These are phyloP conservation scores for Nyssa sinensis DNA, from an alignment of 148 eudicot genomes.

Conservation along the genomic window DNA sequence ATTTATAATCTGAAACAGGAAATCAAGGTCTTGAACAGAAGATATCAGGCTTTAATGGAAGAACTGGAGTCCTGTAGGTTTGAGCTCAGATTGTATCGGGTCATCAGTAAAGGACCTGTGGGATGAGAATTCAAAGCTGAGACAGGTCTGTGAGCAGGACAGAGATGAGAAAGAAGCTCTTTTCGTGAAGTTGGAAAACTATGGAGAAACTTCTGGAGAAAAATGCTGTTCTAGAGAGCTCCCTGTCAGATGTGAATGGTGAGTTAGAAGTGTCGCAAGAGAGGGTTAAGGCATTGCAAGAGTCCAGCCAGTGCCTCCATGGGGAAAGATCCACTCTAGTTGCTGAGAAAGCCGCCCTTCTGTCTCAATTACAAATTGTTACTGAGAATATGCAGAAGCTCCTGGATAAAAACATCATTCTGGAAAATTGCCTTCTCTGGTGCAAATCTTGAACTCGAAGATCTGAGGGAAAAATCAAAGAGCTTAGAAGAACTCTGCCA, in stretches of 20 bases:
- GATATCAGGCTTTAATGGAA: constrained; percentile 53
- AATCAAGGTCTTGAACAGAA: constrained; percentile 49
- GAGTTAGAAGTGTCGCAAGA: constrained; percentile 57
- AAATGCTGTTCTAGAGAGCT: constrained; percentile 41
- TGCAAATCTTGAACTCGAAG: constrained; percentile 76
- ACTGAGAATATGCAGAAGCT: constrained; percentile 79
- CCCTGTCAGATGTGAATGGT: constrained; percentile 42
- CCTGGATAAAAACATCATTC: constrained; percentile 60
- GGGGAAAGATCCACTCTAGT: constrained; percentile 66
- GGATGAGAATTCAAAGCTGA: constrained; percentile 68
- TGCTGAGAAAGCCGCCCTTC: constrained; percentile 65
- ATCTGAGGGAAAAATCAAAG: constrained; percentile 77
- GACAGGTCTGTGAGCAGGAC: constrained; percentile 42
- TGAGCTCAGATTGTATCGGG: constrained; percentile 53
- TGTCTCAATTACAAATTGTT: constrained; percentile 71
- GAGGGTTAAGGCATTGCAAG: constrained; percentile 51
- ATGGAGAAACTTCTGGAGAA: constrained; percentile 53
- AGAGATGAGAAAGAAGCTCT: constrained; percentile 55
- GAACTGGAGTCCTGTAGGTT: constrained; percentile 64
- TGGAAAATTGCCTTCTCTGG: constrained; percentile 69
- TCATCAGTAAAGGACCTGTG: constrained; percentile 52
- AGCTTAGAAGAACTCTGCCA: constrained; percentile 75
- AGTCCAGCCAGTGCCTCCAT: constrained; percentile 39
- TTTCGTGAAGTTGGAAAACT: constrained; percentile 42
- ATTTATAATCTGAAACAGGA: constrained; percentile 59